phyloP scores from a whole-genome alignment of 805 yeast genomes.

The Sugiyamaella marilandica region DNA sequence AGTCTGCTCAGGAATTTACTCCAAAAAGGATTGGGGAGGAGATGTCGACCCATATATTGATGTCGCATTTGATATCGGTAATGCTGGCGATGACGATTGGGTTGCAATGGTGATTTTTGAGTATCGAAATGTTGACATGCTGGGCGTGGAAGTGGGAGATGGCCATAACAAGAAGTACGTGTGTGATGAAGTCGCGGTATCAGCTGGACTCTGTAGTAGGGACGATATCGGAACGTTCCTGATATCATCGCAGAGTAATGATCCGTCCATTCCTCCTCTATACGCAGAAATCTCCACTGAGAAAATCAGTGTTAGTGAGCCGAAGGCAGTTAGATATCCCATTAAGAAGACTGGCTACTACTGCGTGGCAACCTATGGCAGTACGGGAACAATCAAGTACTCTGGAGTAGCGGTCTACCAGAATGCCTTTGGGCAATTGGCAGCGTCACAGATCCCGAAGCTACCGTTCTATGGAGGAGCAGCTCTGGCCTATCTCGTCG shows the following conservation, averaged over 20 bases:
- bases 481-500: constrained; percentile 77
- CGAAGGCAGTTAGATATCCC: constrained; percentile 56
- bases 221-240: constrained; percentile 60
- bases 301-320: constrained; percentile 52
- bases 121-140: constrained; percentile 63
- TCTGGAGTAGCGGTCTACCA: constrained; percentile 73
- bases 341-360: constrained; percentile 82
- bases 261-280: constrained; percentile 28
- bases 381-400: constrained; percentile 40
- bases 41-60: constrained; percentile 55
- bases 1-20: constrained; percentile 86
- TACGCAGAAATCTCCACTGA: constrained; percentile 55
- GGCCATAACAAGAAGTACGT: constrained; percentile 46
- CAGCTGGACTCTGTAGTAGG: constrained; percentile 48
- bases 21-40: constrained; percentile 85
- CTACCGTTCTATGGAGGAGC: constrained; percentile 82
- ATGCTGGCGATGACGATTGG: constrained; percentile 31
- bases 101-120: constrained; percentile 76
- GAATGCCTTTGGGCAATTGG: constrained; percentile 84
- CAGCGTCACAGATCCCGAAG: constrained; percentile 89
- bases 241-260: constrained; percentile 40
- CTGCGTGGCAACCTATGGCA: constrained; percentile 69
- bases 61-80: constrained; percentile 30
- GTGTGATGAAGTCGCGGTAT: constrained; percentile 70
- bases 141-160: constrained; percentile 51